phyloP scores from a whole-genome alignment of 345 rosid species.

The Camelina neglecta region DNA sequence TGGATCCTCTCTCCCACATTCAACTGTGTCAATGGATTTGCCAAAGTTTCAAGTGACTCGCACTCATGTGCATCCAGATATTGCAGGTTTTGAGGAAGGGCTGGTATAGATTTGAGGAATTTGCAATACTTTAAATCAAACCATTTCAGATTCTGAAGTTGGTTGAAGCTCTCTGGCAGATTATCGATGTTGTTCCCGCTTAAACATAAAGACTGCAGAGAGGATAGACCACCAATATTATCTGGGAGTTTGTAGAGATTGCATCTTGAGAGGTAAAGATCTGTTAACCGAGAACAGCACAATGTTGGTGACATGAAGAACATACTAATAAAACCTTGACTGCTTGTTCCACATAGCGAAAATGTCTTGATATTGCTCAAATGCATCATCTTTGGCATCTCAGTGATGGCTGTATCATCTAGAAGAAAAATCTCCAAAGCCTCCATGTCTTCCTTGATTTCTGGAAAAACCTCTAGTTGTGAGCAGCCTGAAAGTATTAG shows the following conservation, averaged over 20 bases:
- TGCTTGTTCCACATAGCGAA: constrained; percentile 35
- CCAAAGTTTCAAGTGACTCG: constrained; percentile 36
- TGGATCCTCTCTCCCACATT: constrained; percentile 22
- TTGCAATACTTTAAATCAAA: constrained; percentile 40
- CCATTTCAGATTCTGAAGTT: constrained; percentile 34
- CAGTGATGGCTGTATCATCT: constrained; percentile 37
- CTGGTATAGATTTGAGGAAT: constrained; percentile 43
- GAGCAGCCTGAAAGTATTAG: constrained; percentile 43
- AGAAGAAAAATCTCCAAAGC: constrained; percentile 38
- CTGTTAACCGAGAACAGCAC: constrained; percentile 27
- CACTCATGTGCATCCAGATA: constrained; percentile 40
- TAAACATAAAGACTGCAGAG: constrained; percentile 33
- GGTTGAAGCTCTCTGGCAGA: constrained; percentile 35
- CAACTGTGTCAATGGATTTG: constrained; percentile 34
- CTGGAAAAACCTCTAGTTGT: constrained; percentile 36
- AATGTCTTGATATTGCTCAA: constrained; percentile 38
- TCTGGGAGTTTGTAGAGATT: constrained; percentile 32
- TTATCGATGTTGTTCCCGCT: constrained; percentile 40
- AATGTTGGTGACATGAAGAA: constrained; percentile 29
- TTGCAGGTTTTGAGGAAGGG: constrained; percentile 38
- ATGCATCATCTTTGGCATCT: constrained; percentile 36
- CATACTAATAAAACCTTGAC: constrained; percentile 24
- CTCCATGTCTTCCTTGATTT: constrained; percentile 41
- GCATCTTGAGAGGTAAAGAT: constrained; percentile 40
- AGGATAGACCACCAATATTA: constrained; percentile 8